Conservation (phyloP, 1,284 basidiomycete species). For the Takashimella koratensis region DNA sequence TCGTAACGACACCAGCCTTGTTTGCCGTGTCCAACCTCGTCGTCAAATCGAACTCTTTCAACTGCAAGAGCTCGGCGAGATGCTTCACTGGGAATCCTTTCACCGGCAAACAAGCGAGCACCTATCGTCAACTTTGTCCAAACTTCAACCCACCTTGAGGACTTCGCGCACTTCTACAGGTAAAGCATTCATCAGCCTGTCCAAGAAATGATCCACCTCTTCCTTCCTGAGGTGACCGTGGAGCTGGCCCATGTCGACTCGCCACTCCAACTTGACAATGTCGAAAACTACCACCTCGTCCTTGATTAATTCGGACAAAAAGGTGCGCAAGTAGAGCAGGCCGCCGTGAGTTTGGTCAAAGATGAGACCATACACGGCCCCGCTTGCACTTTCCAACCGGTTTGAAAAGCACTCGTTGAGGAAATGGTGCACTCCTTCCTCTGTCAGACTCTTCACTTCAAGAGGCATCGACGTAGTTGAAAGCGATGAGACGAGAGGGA, state of each 20-base stretch:
- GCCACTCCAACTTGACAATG: constrained; percentile 26
- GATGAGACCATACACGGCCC: constrained; percentile 25
- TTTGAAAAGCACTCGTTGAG: constrained; percentile 24
- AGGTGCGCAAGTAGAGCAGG: constrained; percentile 28
- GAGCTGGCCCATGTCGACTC: constrained; percentile 23
- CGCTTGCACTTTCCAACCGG: constrained; percentile 7
- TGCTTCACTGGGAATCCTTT: constrained; percentile 14
- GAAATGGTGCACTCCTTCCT: constrained; percentile 22
- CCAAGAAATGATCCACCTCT: constrained; percentile 31
- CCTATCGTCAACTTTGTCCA: constrained; percentile 10
- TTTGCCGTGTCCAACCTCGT: not conserved
- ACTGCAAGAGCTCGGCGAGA: not conserved
- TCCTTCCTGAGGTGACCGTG: constrained; percentile 30
- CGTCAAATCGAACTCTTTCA: not conserved
- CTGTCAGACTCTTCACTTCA: constrained; percentile 17
- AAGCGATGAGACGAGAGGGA: constrained; percentile 1
- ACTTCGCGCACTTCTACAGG: constrained; percentile 20
- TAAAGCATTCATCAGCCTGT: constrained; percentile 18
- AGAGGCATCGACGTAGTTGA: constrained; percentile 10
- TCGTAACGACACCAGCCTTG: constrained; percentile 11
- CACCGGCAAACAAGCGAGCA: constrained; percentile 32
- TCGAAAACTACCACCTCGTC: constrained; percentile 31
- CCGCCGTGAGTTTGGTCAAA: constrained; percentile 29
- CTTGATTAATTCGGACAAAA: constrained; percentile 28
- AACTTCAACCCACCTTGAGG: constrained; percentile 18